phyloP scores from a whole-genome alignment of 139 green algal genomes.

The Chlamydomonas asymmetrica region DNA sequence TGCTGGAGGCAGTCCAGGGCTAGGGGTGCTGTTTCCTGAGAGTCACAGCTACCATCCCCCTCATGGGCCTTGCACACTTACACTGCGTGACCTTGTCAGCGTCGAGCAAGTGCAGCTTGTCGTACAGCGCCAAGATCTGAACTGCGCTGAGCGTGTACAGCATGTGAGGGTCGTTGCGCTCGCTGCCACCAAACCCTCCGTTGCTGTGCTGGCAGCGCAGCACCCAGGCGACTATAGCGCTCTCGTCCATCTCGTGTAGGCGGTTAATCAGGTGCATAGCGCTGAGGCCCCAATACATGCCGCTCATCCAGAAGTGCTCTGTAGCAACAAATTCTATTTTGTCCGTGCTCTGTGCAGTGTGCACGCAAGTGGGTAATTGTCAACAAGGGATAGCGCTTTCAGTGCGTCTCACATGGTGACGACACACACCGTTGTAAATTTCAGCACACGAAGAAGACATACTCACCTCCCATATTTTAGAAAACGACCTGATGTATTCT shows the following conservation, averaged over 20 bases:
- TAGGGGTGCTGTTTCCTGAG: no score
- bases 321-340: slow-evolving; percentile 76
- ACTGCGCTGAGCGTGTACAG: slow-evolving; percentile 96
- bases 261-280: slow-evolving; percentile 79
- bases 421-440: background rate
- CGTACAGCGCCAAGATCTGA: slow-evolving; percentile 90
- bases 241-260: slow-evolving; percentile 69
- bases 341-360: slow-evolving; percentile 31
- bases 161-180: slow-evolving; percentile 91
- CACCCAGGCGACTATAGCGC: slow-evolving; percentile 63
- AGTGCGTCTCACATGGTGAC: background rate
- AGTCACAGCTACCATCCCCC: no score
- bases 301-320: slow-evolving; percentile 96
- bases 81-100: slow-evolving; percentile 70
- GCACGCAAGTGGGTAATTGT: background rate
- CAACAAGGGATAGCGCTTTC: no score
- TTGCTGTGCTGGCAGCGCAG: slow-evolving; percentile 60
- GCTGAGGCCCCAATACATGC: slow-evolving; percentile 97
- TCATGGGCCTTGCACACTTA: no score
- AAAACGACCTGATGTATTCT: slow-evolving; percentile 73
- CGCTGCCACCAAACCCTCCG: slow-evolving; percentile 87
- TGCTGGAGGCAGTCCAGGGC: no score
- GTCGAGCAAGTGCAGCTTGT: slow-evolving; percentile 78
- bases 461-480: slow-evolving; percentile 56
- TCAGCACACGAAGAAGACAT: background rate